These are phyloP conservation scores for Sphenostylis stenocarpa DNA, from an alignment of 306 rosid species.

Conservation along the genomic window DNA sequence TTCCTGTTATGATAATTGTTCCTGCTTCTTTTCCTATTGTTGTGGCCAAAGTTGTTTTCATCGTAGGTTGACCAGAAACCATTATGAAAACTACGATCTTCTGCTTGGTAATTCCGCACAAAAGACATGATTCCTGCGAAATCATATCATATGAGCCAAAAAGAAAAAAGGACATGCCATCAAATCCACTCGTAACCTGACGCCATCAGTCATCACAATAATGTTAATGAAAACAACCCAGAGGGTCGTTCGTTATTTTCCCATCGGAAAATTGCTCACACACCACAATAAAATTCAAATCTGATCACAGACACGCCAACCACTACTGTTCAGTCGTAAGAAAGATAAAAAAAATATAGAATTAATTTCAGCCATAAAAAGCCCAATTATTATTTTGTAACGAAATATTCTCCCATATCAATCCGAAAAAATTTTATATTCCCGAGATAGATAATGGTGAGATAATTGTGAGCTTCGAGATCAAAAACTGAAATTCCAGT, in stretches of 20 bases:
- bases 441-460: background rate
- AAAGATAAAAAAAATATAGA: background rate
- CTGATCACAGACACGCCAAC: background rate
- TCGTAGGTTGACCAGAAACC: slow-evolving; percentile 51
- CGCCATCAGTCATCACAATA: background rate
- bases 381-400: background rate
- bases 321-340: slow-evolving; percentile 3
- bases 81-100: slow-evolving; percentile 47
- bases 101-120: slow-evolving; percentile 51
- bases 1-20: slow-evolving; percentile 40
- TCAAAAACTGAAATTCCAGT: background rate
- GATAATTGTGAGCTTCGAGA: background rate
- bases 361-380: background rate
- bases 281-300: background rate
- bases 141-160: background rate
- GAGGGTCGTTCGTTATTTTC: background rate
- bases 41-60: slow-evolving; percentile 44
- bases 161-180: slow-evolving; percentile 10
- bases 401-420: background rate
- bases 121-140: slow-evolving; percentile 71
- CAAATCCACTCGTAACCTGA: background rate
- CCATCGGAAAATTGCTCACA: background rate
- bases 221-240: background rate
- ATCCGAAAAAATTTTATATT: background rate
- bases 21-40: slow-evolving; percentile 58